Evolutionary conservation across 2,329 filamentous ascomycete genomes (phyloP), one percentile per base, ranked within the genome.

Genomic region (Monosporascus cannonballus): DNA sequence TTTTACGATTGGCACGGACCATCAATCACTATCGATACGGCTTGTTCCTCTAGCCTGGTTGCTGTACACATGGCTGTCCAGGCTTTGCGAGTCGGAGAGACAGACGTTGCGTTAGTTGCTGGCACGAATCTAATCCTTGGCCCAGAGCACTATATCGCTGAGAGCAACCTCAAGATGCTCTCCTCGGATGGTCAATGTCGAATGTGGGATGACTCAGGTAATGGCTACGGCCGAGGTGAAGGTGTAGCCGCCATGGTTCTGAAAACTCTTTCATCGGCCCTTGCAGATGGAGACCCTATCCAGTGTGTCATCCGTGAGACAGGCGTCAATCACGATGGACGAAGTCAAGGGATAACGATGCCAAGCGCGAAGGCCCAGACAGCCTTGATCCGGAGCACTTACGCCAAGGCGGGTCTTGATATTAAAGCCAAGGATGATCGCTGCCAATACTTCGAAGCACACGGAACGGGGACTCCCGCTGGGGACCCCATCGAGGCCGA

Each of bases 221-320:
- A 41, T 44, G 50, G 50, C 2, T 52, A 52, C 37, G 46, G 24
- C 7, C 50, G 50, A 8, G 45, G 50, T 15, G 50, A 52, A n/a
- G 50, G 50, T n/a, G 39, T 42, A 8, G 39, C 39, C 7, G 39
- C 39, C 7, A 52, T 79, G 0, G 57, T 77, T 1, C 53, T 80
- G 4, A 79, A 79, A 52, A 61, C 56, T 2, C 61, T 77, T 15
- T 65, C 56, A 25, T 54, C 64, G 2, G 77, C 77, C 0, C 50
- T 78, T 7, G 61, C 2, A 39, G 22, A 55, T 56, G 49, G 54
- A 51, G 41, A 56, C 51, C 44, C 17, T 17, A 51, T 51, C 49
- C 11, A 47, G 25, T 36, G 41, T 34, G 30, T 51, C 27, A 51
- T 51, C 25, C 49, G 49, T n/a, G 41, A 51, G 34, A 51, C 49